phyloP scores from a whole-genome alignment of 2,329 filamentous ascomycete genomes.

The Helicocarpus griseus region DNA sequence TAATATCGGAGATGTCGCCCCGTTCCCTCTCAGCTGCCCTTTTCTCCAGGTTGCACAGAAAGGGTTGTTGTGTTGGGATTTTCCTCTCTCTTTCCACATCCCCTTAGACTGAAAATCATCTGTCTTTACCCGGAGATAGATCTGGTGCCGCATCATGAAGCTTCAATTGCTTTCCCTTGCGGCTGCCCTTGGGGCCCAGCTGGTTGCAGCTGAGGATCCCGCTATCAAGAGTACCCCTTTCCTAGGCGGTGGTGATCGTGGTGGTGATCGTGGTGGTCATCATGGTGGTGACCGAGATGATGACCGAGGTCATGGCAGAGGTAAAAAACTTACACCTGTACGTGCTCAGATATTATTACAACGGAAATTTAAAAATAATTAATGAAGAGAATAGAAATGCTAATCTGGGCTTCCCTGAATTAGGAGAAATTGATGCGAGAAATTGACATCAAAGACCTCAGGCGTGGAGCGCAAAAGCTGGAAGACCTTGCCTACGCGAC shows the following conservation, averaged over 20 bases:
- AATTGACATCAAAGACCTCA: conserved; percentile 15
- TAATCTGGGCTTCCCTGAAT: not conserved
- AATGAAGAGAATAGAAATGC: not conserved
- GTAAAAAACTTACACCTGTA: conserved; percentile 2
- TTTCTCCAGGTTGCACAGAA: not conserved
- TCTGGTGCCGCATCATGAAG: conserved; percentile 7
- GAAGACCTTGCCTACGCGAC: conserved; percentile 15
- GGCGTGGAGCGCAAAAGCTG: conserved; percentile 13
- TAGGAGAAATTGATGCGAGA: conserved; percentile 15
- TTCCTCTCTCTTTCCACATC: not conserved
- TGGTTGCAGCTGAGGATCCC: not conserved
- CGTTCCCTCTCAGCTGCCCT: not conserved
- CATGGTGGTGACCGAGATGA: not conserved
- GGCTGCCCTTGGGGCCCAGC: conserved; percentile 9
- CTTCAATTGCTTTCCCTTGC: conserved; percentile 8
- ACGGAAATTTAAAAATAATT: not conserved
- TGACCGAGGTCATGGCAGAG: not conserved
- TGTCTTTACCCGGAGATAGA: not conserved
- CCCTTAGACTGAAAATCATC: too few relatives aligned
- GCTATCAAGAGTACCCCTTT: not conserved
- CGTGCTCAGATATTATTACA: not conserved
- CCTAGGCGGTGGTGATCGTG: not conserved
- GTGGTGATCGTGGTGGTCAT: not conserved
- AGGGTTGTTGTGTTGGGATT: not conserved
- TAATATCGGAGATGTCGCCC: not conserved